A percentile compares a stretch with the other conserved stretches of the same genome.
These are phyloP conservation scores for Ogataea pini DNA, from an alignment of 805 yeast species.

Conservation along the genomic window DNA sequence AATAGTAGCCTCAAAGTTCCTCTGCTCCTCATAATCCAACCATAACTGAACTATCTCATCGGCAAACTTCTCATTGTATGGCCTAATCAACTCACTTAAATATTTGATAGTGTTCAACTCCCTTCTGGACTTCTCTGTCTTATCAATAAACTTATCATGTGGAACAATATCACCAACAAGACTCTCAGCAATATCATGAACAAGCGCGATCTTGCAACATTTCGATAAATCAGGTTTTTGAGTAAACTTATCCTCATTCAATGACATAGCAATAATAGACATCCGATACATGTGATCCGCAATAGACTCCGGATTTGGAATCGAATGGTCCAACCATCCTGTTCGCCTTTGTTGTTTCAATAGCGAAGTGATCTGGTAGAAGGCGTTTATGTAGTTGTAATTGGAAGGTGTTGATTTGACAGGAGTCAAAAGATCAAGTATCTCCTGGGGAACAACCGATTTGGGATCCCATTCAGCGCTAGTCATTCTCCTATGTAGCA, in stretches of 20 bases:
- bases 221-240: conserved; percentile 50
- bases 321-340: conserved; percentile 84
- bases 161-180: conserved; percentile 96
- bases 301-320: conserved; percentile 63
- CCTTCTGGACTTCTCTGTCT: conserved; percentile 80
- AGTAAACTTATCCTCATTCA: conserved; percentile 38
- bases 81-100: conserved; percentile 57
- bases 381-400: conserved; percentile 35
- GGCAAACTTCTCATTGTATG: conserved; percentile 66
- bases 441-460: conserved; percentile 42
- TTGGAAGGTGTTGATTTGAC: conserved; percentile 13
- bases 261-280: conserved; percentile 77
- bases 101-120: conserved; percentile 74
- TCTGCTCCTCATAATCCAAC: conserved; percentile 86
- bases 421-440: conserved; percentile 34
- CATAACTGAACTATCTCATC: conserved; percentile 68
- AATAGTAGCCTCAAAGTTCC: conserved; percentile 78
- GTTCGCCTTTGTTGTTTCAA: conserved; percentile 84
- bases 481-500: conserved; percentile 14
- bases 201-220: conserved; percentile 82
- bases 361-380: conserved; percentile 61
- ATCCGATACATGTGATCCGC: conserved; percentile 97
- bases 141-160: conserved; percentile 60
- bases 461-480: conserved; percentile 46
- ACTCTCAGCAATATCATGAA: conserved; percentile 94